These are phyloP conservation scores for Cadophora malorum DNA, from an alignment of 2,329 filamentous ascomycete genomes.

Conservation along the genomic window DNA sequence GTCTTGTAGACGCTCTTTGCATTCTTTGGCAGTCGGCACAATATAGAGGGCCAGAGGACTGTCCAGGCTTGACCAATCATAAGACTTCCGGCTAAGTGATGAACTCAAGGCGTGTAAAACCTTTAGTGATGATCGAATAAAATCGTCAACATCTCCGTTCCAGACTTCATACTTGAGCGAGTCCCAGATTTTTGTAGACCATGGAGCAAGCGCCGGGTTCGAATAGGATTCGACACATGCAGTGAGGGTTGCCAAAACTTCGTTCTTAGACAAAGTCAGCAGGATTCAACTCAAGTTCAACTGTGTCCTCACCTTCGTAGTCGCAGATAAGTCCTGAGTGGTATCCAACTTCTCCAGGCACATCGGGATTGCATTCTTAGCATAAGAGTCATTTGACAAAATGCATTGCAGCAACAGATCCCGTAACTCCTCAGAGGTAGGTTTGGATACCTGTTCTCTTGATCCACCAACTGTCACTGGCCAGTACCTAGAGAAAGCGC, in stretches of 20 bases:
- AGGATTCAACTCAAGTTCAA: not conserved
- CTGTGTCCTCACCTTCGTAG: conserved; percentile 39
- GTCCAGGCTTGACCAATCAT: conserved; percentile 16
- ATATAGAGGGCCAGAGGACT: conserved; percentile 22
- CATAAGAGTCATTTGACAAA: conserved; percentile 39
- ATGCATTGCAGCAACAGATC: conserved; percentile 40
- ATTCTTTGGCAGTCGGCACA: conserved; percentile 33
- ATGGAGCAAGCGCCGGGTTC: conserved; percentile 28
- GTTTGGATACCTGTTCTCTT: conserved; percentile 28
- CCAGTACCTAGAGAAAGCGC: conserved; percentile 42
- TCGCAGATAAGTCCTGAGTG: conserved; percentile 37
- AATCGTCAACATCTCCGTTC: conserved; percentile 44
- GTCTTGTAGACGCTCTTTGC: conserved; percentile 46
- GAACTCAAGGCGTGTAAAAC: conserved; percentile 36
- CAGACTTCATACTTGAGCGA: conserved; percentile 45
- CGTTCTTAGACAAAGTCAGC: conserved; percentile 38
- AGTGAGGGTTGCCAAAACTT: conserved; percentile 38
- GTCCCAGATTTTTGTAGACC: conserved; percentile 42
- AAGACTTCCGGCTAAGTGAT: conserved; percentile 5
- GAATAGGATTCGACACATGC: conserved; percentile 36
- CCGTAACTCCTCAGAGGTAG: conserved; percentile 35
- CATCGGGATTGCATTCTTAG: conserved; percentile 35
- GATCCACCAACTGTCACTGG: conserved; percentile 40
- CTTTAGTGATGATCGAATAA: conserved; percentile 38
- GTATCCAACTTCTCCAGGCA: conserved; percentile 40